phyloP scores from a whole-genome alignment of 2,329 filamentous ascomycete genomes.

The Penicillium sumatraense region DNA sequence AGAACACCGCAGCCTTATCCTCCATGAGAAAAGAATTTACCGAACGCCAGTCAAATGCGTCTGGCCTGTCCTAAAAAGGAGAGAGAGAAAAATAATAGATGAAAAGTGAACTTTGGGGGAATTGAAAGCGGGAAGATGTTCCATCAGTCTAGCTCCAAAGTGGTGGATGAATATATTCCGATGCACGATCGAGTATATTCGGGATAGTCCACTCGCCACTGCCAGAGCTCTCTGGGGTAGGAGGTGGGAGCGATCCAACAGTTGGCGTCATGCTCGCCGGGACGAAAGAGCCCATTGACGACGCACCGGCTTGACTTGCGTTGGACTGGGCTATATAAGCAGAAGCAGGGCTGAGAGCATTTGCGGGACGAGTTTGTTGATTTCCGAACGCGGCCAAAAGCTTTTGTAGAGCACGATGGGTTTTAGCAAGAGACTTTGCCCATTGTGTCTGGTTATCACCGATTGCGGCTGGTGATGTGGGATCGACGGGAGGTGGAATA shows the following conservation, averaged over 20 bases:
- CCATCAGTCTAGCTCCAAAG: constrained; percentile 41
- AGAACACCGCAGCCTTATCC: neutral
- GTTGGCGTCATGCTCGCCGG: constrained; percentile 37
- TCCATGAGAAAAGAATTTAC: neutral
- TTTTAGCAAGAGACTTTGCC: constrained; percentile 52
- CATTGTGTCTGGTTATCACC: constrained; percentile 48
- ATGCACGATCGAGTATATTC: constrained; percentile 50
- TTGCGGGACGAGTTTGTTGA: constrained; percentile 24
- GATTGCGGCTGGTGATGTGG: constrained; percentile 33
- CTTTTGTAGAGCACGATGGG: constrained; percentile 51
- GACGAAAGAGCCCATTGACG: constrained; percentile 19
- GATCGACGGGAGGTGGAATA: constrained; percentile 31
- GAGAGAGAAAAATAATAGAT: neutral
- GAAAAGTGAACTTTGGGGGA: neutral
- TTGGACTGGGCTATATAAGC: constrained; percentile 24
- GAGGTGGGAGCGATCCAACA: constrained; percentile 45
- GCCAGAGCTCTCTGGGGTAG: constrained; percentile 53
- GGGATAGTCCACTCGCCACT: constrained; percentile 52
- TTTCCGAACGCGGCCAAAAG: constrained; percentile 46
- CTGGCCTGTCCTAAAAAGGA: constrained; percentile 14
- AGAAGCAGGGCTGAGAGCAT: constrained; percentile 21
- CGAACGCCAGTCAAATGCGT: constrained; percentile 16
- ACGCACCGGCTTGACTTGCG: constrained; percentile 15
- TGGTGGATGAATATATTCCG: constrained; percentile 54
- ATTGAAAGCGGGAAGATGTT: neutral